Evolutionary conservation across 2,329 filamentous ascomycete genomes (phyloP).

Genomic region (Macrophomina phaseolina): DNA sequence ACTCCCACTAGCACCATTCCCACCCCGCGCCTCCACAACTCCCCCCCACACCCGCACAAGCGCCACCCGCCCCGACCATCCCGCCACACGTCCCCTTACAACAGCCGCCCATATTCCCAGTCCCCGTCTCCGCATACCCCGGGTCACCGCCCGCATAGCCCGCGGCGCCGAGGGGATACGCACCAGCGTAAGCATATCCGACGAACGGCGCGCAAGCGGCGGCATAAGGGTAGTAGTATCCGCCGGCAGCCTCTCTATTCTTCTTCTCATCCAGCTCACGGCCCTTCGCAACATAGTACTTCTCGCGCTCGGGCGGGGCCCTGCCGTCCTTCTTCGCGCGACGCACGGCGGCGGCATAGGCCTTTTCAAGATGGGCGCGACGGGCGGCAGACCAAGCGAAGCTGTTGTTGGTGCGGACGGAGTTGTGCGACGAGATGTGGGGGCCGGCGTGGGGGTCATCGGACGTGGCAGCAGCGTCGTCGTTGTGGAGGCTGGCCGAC

Average conservation of each 20-base stretch:
- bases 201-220: conserved; percentile 50
- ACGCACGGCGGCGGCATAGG: conserved; percentile 28
- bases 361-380: conserved; percentile 19
- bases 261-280: conserved; percentile 26
- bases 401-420: conserved; percentile 54
- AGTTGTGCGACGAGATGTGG: conserved; percentile 77
- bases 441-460: conserved; percentile 3
- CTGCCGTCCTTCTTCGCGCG: conserved; percentile 43
- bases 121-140: conserved; percentile 42
- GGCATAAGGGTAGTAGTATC: neutral
- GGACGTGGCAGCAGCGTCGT: conserved; percentile 46
- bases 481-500: conserved; percentile 53
- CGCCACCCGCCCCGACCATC: conserved; percentile 28
- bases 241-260: conserved; percentile 29
- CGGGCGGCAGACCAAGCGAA: conserved; percentile 13
- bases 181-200: conserved; percentile 49
- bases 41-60: conserved; percentile 8
- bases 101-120: conserved; percentile 54
- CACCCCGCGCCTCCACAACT: conserved; percentile 24
- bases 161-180: conserved; percentile 45
- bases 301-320: conserved; percentile 27
- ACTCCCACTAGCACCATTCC: neutral
- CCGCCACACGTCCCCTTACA: conserved; percentile 56
- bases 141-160: conserved; percentile 42
- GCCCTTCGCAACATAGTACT: neutral